These are phyloP conservation scores for Trichoderma oligosporum DNA, from an alignment of 2,329 filamentous ascomycete species.

Conservation along the genomic window DNA sequence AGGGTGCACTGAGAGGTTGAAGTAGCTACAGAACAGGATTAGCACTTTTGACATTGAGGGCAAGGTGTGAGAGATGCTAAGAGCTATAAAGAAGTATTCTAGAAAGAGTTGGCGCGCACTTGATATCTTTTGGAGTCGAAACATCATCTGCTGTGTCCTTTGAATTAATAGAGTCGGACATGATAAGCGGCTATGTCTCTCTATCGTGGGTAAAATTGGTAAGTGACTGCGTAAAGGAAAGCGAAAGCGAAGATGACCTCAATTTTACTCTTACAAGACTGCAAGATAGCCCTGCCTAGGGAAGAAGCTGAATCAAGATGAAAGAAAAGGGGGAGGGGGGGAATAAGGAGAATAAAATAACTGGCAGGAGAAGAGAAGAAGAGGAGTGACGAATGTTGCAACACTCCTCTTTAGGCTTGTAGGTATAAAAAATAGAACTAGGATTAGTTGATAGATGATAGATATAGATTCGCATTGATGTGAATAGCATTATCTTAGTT, in stretches of 20 bases:
- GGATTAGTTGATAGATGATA: no score
- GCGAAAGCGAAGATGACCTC: background rate
- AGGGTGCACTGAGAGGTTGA: slow-evolving; percentile 28
- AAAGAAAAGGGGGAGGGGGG: background rate
- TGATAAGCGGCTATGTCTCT: slow-evolving; percentile 20
- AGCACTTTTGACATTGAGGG: background rate
- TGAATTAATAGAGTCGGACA: slow-evolving; percentile 22
- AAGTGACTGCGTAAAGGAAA: background rate
- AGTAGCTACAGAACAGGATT: slow-evolving; percentile 29
- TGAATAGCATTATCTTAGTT: no score
- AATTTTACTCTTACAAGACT: background rate
- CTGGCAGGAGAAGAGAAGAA: background rate
- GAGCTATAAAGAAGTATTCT: background rate
- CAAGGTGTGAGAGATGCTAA: background rate
- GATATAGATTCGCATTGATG: no score
- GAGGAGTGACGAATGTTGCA: background rate
- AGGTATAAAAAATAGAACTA: background rate
- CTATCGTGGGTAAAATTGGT: background rate
- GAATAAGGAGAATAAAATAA: background rate
- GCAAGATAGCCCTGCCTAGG: background rate
- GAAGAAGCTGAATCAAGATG: background rate
- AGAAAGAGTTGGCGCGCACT: slow-evolving; percentile 22
- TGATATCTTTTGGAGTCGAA: slow-evolving; percentile 23
- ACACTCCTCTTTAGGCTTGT: background rate
- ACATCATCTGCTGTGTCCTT: slow-evolving; percentile 1